Evolutionary conservation across 768 basidiomycete species (phyloP), one percentile per base, ranked within the genome.

Genomic region (Russula ochroleuca): DNA sequence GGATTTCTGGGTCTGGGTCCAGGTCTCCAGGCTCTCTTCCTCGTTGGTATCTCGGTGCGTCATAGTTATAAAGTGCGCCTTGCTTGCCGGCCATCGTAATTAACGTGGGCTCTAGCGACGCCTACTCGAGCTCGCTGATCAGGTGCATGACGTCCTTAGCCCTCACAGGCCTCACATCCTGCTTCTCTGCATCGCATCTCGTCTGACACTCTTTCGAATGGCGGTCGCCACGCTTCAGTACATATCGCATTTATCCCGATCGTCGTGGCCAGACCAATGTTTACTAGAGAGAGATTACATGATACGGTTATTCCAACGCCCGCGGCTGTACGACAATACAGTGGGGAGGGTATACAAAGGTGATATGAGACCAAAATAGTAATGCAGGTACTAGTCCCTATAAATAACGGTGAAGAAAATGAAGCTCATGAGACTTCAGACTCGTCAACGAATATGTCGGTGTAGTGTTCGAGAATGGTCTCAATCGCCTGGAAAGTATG

Each of bases 381-480:
- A 54, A 66, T 65, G 62, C 60, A 55, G 64, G 53, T 66, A 50
- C 61, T 60, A 38, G 64, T 66, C 56, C 55, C 43, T 28, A 58
- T 64, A 64, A 55, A 66, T 69, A 67, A 61, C 43, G 52, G 47
- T 37, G 70, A 73, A 72, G 70, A 67, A 67, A 41, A 31, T 37
- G 63, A 65, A 50, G 45, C 48, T 66, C 67, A 73, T 64, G 70
- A 54, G 49, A 68, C 69, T 56, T 89, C 89, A 67, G 80, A 76
- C 73, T 94, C 95, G 69, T 96, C 95, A 67, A 98, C 89, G 75
- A 98, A 98, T 71, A 98, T 98, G 78, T 97, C 95, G 62, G 83
- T 85, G 75, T 94, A 98, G 72, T 95, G 94, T 70, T 88, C 86
- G 68, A 98, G 78, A 70, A 98, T 96, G 6, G 94, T 98, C 75